Evolutionary conservation across 1,284 basidiomycete species (phyloP), one percentile per base, ranked within the genome.

Genomic region (Trichosporon sp.): DNA sequence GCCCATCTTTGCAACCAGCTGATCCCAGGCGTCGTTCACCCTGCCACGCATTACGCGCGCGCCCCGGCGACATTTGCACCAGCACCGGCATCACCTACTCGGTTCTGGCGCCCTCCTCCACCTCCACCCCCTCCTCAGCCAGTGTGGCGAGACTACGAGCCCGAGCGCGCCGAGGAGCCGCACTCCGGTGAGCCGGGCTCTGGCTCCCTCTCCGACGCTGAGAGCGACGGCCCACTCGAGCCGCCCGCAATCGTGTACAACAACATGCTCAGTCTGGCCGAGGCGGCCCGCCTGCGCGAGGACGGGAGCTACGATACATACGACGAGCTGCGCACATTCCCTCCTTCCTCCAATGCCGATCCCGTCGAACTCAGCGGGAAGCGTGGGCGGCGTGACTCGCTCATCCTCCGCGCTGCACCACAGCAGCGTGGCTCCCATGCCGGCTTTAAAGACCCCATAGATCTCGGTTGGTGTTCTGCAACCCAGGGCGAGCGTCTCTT

Each of bases 401-500:
- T 37, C 7, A 19, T 46, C 3, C 68, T 69, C 54, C 69, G 73
- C 16, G 75, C 75, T 32, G 31, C 78, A 64, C 78, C 77, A 7
- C 32, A 73, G 8, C 74, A 79, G 68, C 74, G 77, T 8, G 77
- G 79, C 4, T 76, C 74, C 40, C 74, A 78, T 46, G 69, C 73
- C 12, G 74, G 78, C 46, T 80, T 79, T 56, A 75, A 76, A 10
- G 78, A 82, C 69, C 75, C 78, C 4, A 74, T 83, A 19, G 78
- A 79, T 37, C 73, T 81, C 84, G 89, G 89, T 54, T 88, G 92
- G 74, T 89, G 94, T 66, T 83, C 89, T 6, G 91, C 92, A 79
- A 85, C 86, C 35, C 91, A 92, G 78, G 93, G 92, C 2, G 89
- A 89, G 70, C 89, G 92, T 72, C 84, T 94, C 46, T 94, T 93